Evolutionary conservation across 768 basidiomycete genomes (phyloP).

Genomic region (Gautieria morchelliformis): DNA sequence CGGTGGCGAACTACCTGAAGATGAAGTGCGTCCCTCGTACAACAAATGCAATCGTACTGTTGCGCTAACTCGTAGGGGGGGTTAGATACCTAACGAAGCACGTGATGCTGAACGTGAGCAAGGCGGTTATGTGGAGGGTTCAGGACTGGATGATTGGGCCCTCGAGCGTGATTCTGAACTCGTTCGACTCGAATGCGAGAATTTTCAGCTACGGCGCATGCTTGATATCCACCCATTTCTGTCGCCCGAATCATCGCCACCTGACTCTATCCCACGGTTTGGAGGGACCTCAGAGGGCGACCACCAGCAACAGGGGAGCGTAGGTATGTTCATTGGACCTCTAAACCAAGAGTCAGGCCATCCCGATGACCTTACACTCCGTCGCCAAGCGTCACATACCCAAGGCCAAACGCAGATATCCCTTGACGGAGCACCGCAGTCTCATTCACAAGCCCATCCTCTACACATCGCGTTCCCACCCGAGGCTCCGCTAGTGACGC

Average conservation of each 20-base stretch:
- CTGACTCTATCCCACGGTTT: neutral
- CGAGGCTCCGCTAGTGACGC: slow-evolving; percentile 4
- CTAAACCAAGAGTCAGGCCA: neutral
- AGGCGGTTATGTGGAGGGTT: slow-evolving; percentile 4
- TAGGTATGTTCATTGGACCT: neutral
- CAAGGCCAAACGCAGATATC: neutral
- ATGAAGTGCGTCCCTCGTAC: neutral
- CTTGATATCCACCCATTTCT: slow-evolving; percentile 32
- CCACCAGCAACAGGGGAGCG: neutral
- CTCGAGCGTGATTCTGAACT: slow-evolving; percentile 90
- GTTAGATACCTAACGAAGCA: slow-evolving; percentile 15
- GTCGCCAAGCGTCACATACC: neutral
- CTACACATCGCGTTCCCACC: neutral
- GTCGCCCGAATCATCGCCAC: neutral
- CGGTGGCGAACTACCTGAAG: slow-evolving; percentile 43
- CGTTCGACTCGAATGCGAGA: slow-evolving; percentile 78
- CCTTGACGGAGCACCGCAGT: neutral
- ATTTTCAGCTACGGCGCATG: slow-evolving; percentile 68
- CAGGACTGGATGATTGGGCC: slow-evolving; percentile 52
- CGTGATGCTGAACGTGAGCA: slow-evolving; percentile 1
- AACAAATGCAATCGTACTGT: neutral
- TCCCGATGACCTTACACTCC: neutral
- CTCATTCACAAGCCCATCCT: slow-evolving; percentile 3
- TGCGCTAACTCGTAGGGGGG: neutral
- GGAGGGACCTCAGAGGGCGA: neutral